Base-by-base conservation (phyloP, 352 stramenopile species). In the Chrysophaeum taylorii region DNA sequence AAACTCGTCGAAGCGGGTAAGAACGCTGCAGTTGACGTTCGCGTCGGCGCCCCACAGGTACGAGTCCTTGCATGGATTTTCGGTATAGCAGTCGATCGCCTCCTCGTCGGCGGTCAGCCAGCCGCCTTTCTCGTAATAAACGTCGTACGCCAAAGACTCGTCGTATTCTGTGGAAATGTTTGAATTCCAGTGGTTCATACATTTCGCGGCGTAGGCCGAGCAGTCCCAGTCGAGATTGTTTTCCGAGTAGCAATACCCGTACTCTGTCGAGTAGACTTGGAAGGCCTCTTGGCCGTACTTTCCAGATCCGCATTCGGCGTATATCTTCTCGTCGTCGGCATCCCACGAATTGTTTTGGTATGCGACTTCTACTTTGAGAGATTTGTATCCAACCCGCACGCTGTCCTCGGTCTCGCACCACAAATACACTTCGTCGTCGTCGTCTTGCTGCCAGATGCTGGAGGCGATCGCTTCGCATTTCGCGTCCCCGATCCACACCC, bases 401-500 rank as follows among this genome's bases (percentile, higher is more conserved):
- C n/a, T n/a, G n/a, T 29, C 37, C 23, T 27, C 33, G 2, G 41
- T 68, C 68, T 39, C 23, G 48, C 68, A 72, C 36, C 31, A 72
- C 14, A 72, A 33, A 29, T 69, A 69, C 25, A 52, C 35, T 18
- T 42, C 29, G 39, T 52, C 68, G 45, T 21, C 50, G 14, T 15
- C n/a, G n/a, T n/a, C 16, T n/a, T 61, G 68, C 37, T 7, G n/a
- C 52, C 21, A 21, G 23, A 53, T 41, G 14, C 25, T 7, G 31
- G 35, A 45, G 52, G 42, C 63, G 33, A 37, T 37, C 52, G 85
- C 83, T 27, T 63, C 61, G 27, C 83, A 87, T 2, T 71, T 75
- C 42, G 83, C 75, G 0, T 14, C 16, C 45, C 69, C 69, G 7
- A n/a, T n/a, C n/a, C n/a, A n/a, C n/a, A n/a, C n/a, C n/a, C n/a